Evolutionary conservation across 2,329 filamentous ascomycete species (phyloP), one percentile per base, ranked within the genome.

Genomic region (Aspergillus neotritici): DNA sequence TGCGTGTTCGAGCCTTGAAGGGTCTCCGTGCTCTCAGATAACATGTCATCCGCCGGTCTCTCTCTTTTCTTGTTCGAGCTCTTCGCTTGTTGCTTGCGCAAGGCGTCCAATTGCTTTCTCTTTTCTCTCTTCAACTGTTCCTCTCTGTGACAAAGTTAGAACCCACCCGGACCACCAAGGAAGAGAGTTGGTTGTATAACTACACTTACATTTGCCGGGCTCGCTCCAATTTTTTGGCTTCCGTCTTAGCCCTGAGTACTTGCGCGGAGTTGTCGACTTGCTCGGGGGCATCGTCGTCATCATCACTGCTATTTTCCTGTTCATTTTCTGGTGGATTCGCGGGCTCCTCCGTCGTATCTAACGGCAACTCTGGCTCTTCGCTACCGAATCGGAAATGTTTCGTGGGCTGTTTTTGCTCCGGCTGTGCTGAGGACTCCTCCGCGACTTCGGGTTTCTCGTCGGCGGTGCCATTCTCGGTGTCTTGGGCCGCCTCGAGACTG

Each of bases 281-380:
- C 48, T 70, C 67, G 8, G 67, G 67, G n/a, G 67, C 67, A n/a
- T 65, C 63, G 42, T 70, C 66, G 35, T 67, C 65, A 39, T 46
- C 44, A 10, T 64, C 62, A 36, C 58, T 61, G 16, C 57, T 58
- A n/a, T 61, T 56, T 3, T 62, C 55, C 5, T 60, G 58, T 3
- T 57, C 51, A 13, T 49, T 47, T 37, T 60, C 47, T 15, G n/a
- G n/a, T n/a, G n/a, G n/a, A n/a, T n/a, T n/a, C n/a, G 48, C 43
- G 3, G 47, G 44, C 31, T 55, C 48, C 36, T 62, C 55, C 2
- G 47, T 44, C 34, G 45, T 46, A 32, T 53, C 44, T 15, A 54
- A 46, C 1, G 54, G 57, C 16, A 56, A 6, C 16, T 42, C 54
- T 17, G 65, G 65, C 15, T 71, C 68, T 47, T 70, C 67, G 44